Evolutionary conservation across 257 asterid genomes (phyloP), one percentile per base, ranked within the genome.

Genomic region (Jacaranda copaia): DNA sequence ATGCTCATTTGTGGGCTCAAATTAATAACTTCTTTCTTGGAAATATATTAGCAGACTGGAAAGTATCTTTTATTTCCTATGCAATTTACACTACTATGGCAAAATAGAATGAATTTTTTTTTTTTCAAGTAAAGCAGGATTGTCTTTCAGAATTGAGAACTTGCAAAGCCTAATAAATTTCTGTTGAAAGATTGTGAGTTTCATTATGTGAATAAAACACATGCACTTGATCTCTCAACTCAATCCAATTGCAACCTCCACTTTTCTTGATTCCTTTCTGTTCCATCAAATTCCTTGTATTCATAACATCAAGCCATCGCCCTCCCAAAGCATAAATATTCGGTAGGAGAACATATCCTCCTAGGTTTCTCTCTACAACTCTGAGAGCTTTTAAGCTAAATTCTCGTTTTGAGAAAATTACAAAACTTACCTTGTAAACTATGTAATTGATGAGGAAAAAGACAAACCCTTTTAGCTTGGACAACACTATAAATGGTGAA

Each of bases 211-310:
- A 90, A 58, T 82, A 92, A 72, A 92, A 90, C 46, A 73, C 8
- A 68, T 89, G 92, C 71, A 84, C 83, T 52, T 62, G 59, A 80
- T 87, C 83, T 61, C 86, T 79, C 80, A 89, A 76, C 85, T 92
- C 97, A 64, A 92, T 82, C 96, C 91, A 89, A 79, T 97, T 91
- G 77, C 90, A 87, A 7, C 96, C 97, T 36, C 91, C 88, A 63
- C 68, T 86, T 79, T 85, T 89, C 87, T 82, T 87, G 73, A 88
- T 64, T 45, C 96, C 96, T 78, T 79, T 93, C 65, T 81, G 83
- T 53, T 80, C 80, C 97, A 93, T 91, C 80, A 81, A 39, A 18
- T 85, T 78, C 65, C 98, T 89, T 4, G 84, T 85, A 52, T 48
- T 84, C 84, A 81, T 68, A 19, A 83, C 98, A 65, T 91, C 97